A percentile compares a stretch with the other conserved stretches of the same genome.
Evolutionary conservation across 2,329 filamentous ascomycete species (phyloP).

Genomic region (Scedosporium dehoogii): DNA sequence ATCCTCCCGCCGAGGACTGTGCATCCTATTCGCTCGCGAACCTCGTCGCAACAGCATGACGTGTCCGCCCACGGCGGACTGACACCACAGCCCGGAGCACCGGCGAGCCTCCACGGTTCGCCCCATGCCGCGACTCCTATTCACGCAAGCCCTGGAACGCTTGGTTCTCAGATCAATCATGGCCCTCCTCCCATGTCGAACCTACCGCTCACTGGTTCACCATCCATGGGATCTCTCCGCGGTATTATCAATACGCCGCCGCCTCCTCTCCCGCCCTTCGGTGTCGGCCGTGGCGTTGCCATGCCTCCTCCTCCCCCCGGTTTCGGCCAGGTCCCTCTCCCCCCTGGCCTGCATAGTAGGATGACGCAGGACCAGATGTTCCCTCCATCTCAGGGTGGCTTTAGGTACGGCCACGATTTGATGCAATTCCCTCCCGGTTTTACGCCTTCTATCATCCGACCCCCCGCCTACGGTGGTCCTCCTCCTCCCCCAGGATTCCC

Average conservation of each 20-base stretch:
- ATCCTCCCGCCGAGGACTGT: conserved; percentile 66
- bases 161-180: conserved; percentile 25
- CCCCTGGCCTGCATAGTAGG: conserved; percentile 44
- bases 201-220: conserved; percentile 1
- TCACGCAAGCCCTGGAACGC: conserved; percentile 55
- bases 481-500: conserved; percentile 28
- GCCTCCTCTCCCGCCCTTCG: neutral
- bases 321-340: conserved; percentile 31
- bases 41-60: conserved; percentile 73
- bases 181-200: neutral
- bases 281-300: neutral
- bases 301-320: conserved; percentile 28
- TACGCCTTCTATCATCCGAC: conserved; percentile 31
- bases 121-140: conserved; percentile 53
- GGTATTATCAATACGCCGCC: conserved; percentile 1
- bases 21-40: conserved; percentile 66
- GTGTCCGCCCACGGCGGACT: conserved; percentile 61
- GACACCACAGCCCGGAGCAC: conserved; percentile 43
- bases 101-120: conserved; percentile 45
- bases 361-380: conserved; percentile 44
- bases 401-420: conserved; percentile 34
- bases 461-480: conserved; percentile 29
- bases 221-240: conserved; percentile 4
- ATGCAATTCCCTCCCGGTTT: conserved; percentile 43
- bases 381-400: conserved; percentile 20